Percentiles rank a stretch among this genome's conserved stretches.
phyloP scores from a whole-genome alignment of 495 filamentous ascomycete species.

The Aspergillus avenaceus region DNA sequence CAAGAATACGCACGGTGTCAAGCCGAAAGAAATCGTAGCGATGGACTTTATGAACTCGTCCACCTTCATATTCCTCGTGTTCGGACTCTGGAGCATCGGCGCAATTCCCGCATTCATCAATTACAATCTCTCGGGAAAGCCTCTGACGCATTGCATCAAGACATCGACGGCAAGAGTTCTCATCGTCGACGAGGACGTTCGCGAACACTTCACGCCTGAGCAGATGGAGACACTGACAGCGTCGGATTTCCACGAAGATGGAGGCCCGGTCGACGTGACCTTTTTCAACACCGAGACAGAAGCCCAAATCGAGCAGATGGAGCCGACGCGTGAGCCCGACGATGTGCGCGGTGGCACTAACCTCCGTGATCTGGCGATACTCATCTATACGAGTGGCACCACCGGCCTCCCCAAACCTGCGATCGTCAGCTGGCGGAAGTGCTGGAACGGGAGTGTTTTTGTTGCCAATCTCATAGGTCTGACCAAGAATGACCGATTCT shows the following conservation, averaged over 20 bases:
- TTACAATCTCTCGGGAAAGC: slow-evolving; percentile 75
- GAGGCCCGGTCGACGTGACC: slow-evolving; percentile 54
- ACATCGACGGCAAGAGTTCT: slow-evolving; percentile 66
- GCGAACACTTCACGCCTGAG: slow-evolving; percentile 42
- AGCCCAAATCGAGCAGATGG: slow-evolving; percentile 50
- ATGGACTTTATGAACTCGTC: slow-evolving; percentile 86
- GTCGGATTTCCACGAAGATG: slow-evolving; percentile 39
- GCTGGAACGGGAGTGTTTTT: slow-evolving; percentile 49
- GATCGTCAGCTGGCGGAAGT: slow-evolving; percentile 76
- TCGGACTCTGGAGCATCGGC: slow-evolving; percentile 86
- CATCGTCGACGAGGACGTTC: slow-evolving; percentile 70
- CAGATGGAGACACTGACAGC: slow-evolving; percentile 42
- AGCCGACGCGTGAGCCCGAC: slow-evolving; percentile 62
- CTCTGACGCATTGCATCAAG: slow-evolving; percentile 75
- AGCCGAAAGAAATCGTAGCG: slow-evolving; percentile 77
- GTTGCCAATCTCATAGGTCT: slow-evolving; percentile 54
- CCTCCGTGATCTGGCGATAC: slow-evolving; percentile 57
- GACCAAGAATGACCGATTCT: slow-evolving; percentile 62
- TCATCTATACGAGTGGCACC: slow-evolving; percentile 87
- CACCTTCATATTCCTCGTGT: slow-evolving; percentile 74
- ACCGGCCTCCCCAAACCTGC: slow-evolving; percentile 91
- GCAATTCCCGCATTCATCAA: slow-evolving; percentile 92
- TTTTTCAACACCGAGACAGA: slow-evolving; percentile 62
- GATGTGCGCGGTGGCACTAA: slow-evolving; percentile 48
- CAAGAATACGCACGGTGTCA: slow-evolving; percentile 62